phyloP scores from a whole-genome alignment of 75 land plant genomes.

The Cunninghamia lanceolata region DNA sequence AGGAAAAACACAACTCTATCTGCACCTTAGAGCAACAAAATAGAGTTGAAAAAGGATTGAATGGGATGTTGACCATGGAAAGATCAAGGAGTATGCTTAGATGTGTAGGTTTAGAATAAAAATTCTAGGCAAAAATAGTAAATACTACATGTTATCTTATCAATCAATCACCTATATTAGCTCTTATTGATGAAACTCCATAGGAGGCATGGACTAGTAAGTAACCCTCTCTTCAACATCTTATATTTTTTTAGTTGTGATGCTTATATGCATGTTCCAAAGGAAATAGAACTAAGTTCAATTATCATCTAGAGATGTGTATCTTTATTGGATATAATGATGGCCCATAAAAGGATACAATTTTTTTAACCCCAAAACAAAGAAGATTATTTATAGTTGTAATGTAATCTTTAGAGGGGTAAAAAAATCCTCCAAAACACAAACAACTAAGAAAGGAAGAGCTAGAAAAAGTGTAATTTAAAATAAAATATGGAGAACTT shows the following conservation, averaged over 20 bases:
- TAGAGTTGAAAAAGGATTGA: conserved; percentile 2
- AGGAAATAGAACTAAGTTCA: not conserved
- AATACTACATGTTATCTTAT: not conserved
- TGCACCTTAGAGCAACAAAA: not conserved
- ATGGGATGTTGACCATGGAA: not conserved
- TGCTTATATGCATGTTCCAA: conserved; percentile 4
- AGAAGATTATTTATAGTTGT: no score
- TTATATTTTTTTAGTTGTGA: conserved; percentile 16
- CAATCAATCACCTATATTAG: conserved; percentile 8
- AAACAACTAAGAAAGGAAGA: no score
- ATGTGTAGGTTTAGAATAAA: not conserved
- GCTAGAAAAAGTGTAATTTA: no score
- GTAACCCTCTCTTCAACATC: not conserved
- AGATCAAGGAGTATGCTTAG: conserved; percentile 12
- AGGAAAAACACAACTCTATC: not conserved
- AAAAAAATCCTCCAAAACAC: no score
- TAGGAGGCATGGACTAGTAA: not conserved
- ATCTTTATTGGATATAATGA: no score
- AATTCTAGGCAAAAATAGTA: not conserved
- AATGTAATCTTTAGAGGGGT: no score
- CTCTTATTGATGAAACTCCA: conserved; percentile 3
- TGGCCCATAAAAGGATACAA: no score
- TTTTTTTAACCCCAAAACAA: no score
- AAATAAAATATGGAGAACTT: no score
- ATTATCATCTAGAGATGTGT: not conserved